Evolutionary conservation across 2,329 filamentous ascomycete genomes (phyloP).

Genomic region (Fusarium annulatum): DNA sequence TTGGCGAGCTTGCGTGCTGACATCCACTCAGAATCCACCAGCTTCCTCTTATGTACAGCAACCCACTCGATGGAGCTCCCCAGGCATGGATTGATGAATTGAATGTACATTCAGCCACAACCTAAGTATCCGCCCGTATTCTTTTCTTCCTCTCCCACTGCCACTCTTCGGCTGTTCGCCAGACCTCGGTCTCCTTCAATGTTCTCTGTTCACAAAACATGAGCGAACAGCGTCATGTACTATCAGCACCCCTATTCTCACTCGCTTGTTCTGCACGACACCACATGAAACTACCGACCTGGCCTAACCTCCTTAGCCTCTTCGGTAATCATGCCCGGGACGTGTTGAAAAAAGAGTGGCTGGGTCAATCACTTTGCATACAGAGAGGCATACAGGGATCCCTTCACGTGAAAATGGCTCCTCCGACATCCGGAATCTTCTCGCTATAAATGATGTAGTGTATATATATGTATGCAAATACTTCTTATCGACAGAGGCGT

Average conservation of each 20-base stretch:
- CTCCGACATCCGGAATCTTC: conserved; percentile 1
- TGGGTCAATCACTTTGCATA: conserved; percentile 21
- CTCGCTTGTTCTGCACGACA: conserved; percentile 20
- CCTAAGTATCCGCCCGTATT: neutral
- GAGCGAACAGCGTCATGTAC: neutral
- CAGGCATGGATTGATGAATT: neutral
- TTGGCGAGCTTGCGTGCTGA: conserved; percentile 30
- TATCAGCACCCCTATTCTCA: conserved; percentile 1
- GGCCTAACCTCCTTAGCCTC: conserved; percentile 22
- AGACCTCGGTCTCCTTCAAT: neutral
- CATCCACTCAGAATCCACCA: conserved; percentile 5
- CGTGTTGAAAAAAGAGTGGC: conserved; percentile 36
- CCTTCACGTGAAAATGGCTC: conserved; percentile 35
- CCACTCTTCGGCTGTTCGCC: neutral
- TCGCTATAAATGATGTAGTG: neutral
- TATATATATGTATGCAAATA: conserved; percentile 19
- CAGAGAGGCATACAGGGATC: conserved; percentile 14
- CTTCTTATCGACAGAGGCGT: conserved; percentile 16
- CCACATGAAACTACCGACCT: conserved; percentile 36
- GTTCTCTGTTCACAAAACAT: neutral
- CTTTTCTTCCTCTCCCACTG: neutral
- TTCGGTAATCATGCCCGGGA: conserved; percentile 34
- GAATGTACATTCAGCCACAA: neutral
- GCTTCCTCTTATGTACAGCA: conserved; percentile 31
- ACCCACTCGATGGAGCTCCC: neutral